Percentiles rank a stretch among this genome's conserved stretches.
These are phyloP conservation scores for Lactarius hatsudake DNA, from an alignment of 768 basidiomycete species.

Conservation along the genomic window DNA sequence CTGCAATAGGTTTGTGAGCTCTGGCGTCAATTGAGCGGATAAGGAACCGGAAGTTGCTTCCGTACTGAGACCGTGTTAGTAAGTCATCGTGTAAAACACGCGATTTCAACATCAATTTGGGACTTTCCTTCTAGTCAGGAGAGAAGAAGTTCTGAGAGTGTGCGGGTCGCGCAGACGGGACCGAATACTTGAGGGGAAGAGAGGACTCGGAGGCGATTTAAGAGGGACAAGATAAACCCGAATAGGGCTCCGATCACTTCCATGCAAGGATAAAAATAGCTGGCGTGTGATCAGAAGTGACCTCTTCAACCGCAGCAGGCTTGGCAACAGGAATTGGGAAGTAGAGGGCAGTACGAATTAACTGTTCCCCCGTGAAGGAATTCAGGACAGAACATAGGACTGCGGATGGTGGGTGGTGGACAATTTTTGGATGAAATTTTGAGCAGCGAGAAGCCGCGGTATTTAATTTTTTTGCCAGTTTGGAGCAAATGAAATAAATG, in stretches of 20 bases:
- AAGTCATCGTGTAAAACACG: neutral
- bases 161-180: neutral
- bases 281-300: neutral
- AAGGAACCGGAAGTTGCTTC: neutral
- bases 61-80: neutral
- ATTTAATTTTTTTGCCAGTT: neutral
- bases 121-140: neutral
- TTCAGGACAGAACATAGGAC: neutral
- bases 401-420: neutral
- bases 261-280: neutral
- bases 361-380: neutral
- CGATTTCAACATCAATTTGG: neutral
- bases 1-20: neutral
- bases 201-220: neutral
- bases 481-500: neutral
- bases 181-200: neutral
- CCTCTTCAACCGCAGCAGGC: neutral
- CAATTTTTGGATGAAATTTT: neutral
- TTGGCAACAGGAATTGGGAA: too few relatives aligned
- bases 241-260: conserved; percentile 7
- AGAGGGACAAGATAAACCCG: neutral
- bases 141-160: neutral
- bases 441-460: neutral
- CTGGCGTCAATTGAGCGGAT: conserved; percentile 2
- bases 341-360: neutral